phyloP scores from a whole-genome alignment of 306 rosid species.

The Sicyos edulis region DNA sequence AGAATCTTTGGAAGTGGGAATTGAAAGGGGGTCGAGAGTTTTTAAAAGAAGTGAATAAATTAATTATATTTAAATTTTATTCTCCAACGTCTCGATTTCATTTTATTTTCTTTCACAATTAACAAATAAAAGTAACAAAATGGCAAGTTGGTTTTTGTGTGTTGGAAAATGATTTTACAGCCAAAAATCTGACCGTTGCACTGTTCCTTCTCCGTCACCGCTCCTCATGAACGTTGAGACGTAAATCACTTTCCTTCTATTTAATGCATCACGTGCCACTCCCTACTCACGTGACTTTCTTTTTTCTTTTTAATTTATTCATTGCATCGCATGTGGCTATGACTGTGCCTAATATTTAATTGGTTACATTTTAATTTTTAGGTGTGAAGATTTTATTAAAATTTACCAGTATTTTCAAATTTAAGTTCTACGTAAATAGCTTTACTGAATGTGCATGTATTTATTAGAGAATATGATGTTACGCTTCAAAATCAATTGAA shows the following conservation, averaged over 20 bases:
- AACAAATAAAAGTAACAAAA: neutral
- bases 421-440: too few species aligned
- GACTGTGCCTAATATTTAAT: neutral
- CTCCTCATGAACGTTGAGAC: neutral
- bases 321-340: neutral
- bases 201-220: neutral
- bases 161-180: neutral
- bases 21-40: neutral
- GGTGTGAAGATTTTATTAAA: too few species aligned
- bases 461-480: too few species aligned
- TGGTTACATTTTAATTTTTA: too few species aligned
- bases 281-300: neutral
- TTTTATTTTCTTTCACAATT: neutral
- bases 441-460: too few species aligned
- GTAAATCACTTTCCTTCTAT: neutral
- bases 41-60: conserved; percentile 10
- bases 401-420: too few species aligned
- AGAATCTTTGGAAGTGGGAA: neutral
- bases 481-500: too few species aligned
- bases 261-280: neutral
- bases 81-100: conserved; percentile 7
- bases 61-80: neutral
- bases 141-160: neutral
- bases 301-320: neutral
- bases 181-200: neutral